Base-by-base conservation (phyloP, 768 basidiomycete species). In the Chalciporus piperatus region DNA sequence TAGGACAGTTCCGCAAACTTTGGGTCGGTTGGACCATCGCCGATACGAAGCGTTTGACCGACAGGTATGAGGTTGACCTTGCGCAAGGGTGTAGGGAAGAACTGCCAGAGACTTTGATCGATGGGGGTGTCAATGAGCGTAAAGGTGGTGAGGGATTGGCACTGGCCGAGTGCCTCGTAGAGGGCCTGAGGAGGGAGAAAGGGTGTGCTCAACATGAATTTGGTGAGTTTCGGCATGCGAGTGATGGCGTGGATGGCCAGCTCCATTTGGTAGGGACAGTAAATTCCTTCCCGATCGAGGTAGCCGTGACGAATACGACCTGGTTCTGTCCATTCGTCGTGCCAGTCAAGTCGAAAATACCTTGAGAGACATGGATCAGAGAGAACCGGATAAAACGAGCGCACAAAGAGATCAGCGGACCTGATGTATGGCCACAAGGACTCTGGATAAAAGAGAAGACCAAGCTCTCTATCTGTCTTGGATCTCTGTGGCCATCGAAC, bases 271-370 rank as follows among this genome's bases (percentile, higher is more conserved):
- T 55, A n/a, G 0, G 69, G 63, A 37, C 60, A 61, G 17, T 71
- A 71, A 39, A 66, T 65, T 41, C 57, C 60, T 8, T 70, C 65
- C 43, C 65, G 69, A 57, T 69, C 69, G 27, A 68, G 51, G 20
- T 57, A 56, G 23, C 69, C 69, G 22, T 67, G 42, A 47, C 69
- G 69, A 19, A 70, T 57, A n/a, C 69, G 69, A 19, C 58, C 63
- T 1, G 69, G 70, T 28, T 70, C 69, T 27, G 69, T 69, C 69
- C 69, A 70, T 42, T 70, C 69, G 51, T 71, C 70, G 37, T 67
- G 69, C 69, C 69, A 70, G 32, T 69, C 57, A 30, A 70, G 61
- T 16, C 56, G 61, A 10, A 70, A 67, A 39, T 71, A 67, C 48
- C 69, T 70, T 16, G 13, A 19, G 1, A 38, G 27, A 19, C 0